Conservation (phyloP, 2,329 filamentous ascomycete genomes). For the Immersiporthe knoxdaviesiana region DNA sequence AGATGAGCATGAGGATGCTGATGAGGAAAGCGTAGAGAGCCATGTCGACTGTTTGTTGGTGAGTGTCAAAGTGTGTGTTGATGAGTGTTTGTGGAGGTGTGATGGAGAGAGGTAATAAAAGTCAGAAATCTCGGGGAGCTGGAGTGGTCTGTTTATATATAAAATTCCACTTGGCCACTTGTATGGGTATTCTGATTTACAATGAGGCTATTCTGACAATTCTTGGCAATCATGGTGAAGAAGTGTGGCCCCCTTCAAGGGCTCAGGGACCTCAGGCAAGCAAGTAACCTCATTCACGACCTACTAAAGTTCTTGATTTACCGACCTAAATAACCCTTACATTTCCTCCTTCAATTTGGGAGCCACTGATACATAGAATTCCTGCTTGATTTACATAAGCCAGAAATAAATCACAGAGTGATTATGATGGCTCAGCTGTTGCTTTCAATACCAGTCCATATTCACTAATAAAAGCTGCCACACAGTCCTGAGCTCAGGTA, state of each 20-base stretch:
- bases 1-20: neutral
- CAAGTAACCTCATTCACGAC: neutral
- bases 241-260: neutral
- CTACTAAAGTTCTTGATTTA: too few relatives aligned
- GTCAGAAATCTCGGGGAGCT: neutral
- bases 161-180: neutral
- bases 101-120: neutral
- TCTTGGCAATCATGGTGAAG: neutral
- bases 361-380: neutral
- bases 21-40: neutral
- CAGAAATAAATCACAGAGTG: neutral
- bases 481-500: too few relatives aligned
- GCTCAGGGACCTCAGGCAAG: neutral
- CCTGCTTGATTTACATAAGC: neutral
- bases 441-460: neutral
- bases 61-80: neutral
- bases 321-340: neutral
- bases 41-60: neutral
- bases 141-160: neutral
- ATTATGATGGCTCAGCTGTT: neutral
- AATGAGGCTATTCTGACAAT: neutral
- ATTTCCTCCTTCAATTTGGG: neutral
- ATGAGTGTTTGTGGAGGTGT: neutral
- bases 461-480: neutral
- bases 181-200: neutral